Percentiles rank a stretch among this genome's conserved stretches.
Evolutionary conservation across 1,284 basidiomycete genomes (phyloP).

Genomic region (Ganoderma meredithae): DNA sequence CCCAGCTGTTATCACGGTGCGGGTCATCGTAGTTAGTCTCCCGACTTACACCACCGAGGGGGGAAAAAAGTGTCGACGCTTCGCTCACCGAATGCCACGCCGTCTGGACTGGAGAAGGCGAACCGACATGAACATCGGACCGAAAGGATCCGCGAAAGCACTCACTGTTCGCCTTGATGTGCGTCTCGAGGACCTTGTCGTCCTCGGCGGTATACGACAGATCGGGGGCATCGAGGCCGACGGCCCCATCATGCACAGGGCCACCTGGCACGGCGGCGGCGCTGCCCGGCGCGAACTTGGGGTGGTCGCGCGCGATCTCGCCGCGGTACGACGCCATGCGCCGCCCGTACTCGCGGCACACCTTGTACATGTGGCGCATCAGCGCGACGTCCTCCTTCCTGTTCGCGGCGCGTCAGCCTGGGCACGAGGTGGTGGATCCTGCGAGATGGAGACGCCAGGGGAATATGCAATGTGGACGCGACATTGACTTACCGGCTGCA

Average conservation of each 20-base stretch:
- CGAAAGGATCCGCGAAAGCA: neutral
- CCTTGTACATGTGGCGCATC: conserved; percentile 66
- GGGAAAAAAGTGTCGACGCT: neutral
- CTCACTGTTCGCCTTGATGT: conserved; percentile 41
- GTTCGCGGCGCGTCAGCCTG: neutral
- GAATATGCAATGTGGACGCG: no score
- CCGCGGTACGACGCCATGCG: conserved; percentile 65
- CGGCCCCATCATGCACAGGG: conserved; percentile 42
- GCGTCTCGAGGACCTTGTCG: conserved; percentile 56
- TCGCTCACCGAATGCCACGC: conserved; percentile 61
- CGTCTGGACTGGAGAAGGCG: neutral
- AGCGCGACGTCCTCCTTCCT: conserved; percentile 56
- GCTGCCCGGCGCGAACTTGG: conserved; percentile 55
- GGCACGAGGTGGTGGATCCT: no score
- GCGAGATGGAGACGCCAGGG: no score
- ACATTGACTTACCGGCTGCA: conserved; percentile 9
- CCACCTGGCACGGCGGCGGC: conserved; percentile 45
- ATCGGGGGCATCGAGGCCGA: conserved; percentile 50
- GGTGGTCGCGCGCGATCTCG: conserved; percentile 54
- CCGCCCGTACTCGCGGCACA: conserved; percentile 61
- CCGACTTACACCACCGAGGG: neutral
- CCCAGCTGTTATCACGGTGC: conserved; percentile 53
- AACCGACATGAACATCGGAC: no score
- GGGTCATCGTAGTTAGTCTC: neutral
- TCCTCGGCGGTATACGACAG: conserved; percentile 64